phyloP scores from a whole-genome alignment of 768 basidiomycete genomes.

The Podaxis sp. region DNA sequence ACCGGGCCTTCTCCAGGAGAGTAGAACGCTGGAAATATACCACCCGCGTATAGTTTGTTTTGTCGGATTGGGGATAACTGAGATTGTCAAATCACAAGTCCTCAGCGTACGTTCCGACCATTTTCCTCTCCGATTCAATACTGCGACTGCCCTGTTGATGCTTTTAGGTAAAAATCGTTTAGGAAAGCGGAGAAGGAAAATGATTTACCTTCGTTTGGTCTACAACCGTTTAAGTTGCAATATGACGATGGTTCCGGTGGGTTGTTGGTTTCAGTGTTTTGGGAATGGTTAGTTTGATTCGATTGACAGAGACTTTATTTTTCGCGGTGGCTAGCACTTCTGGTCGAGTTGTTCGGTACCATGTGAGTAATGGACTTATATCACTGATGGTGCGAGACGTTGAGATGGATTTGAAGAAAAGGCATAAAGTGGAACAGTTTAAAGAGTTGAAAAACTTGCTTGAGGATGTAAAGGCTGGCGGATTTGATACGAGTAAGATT shows the following conservation, averaged over 20 bases:
- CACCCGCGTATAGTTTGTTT: conserved; percentile 74
- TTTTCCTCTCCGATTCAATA: not conserved
- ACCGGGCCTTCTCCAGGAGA: no score
- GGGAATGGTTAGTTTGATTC: not conserved
- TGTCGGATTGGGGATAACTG: conserved; percentile 68
- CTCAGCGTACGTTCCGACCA: conserved; percentile 17
- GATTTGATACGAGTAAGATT: not conserved
- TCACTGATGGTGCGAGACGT: not conserved
- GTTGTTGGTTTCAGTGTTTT: not conserved
- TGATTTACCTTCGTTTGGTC: conserved; percentile 31
- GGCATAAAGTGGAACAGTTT: not conserved
- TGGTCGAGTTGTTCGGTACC: conserved; percentile 68
- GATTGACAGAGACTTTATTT: conserved; percentile 57
- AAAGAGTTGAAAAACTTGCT: not conserved
- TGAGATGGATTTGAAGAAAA: not conserved
- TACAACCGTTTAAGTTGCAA: conserved; percentile 54
- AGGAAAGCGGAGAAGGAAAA: conserved; percentile 13
- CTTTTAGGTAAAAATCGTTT: not conserved
- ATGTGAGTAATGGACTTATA: conserved; percentile 37
- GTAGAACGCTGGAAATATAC: no score
- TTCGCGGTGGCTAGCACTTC: conserved; percentile 80
- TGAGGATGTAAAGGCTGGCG: not conserved
- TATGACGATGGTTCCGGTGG: conserved; percentile 26
- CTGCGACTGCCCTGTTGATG: not conserved
- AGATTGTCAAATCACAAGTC: conserved; percentile 31